These are phyloP conservation scores for Candida lessepsii DNA, from an alignment of 805 yeast species.

Conservation along the genomic window DNA sequence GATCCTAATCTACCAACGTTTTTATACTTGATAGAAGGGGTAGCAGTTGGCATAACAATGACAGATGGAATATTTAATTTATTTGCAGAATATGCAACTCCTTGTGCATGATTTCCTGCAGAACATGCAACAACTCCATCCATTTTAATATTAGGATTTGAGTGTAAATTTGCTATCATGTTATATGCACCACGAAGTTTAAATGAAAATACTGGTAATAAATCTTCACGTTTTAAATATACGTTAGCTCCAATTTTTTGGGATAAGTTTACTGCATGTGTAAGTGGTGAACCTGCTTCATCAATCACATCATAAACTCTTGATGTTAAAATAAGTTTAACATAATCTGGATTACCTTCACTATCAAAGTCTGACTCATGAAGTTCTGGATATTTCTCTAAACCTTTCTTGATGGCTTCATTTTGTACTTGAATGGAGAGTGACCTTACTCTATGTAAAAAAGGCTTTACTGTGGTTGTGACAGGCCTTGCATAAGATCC, in stretches of 20 bases:
- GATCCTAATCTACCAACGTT: conserved; percentile 93
- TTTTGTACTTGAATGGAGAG: too few relatives aligned
- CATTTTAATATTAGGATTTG: conserved; percentile 54
- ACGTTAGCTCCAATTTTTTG: conserved; percentile 75
- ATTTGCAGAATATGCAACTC: conserved; percentile 91
- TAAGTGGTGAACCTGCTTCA: conserved; percentile 73
- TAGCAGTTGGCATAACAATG: conserved; percentile 96
- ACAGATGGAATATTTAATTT: conserved; percentile 88
- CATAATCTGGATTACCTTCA: conserved; percentile 83
- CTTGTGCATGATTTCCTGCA: conserved; percentile 99
- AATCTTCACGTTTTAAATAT: conserved; percentile 84
- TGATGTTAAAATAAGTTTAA: conserved; percentile 85
- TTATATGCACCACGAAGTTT: conserved; percentile 97
- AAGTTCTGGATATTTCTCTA: conserved; percentile 45
- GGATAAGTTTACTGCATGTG: conserved; percentile 71
- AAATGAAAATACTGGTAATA: conserved; percentile 92
- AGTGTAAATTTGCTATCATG: conserved; percentile 84
- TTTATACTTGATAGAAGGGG: conserved; percentile 91
- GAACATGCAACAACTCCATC: conserved; percentile 96
- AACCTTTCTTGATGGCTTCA: too few relatives aligned
- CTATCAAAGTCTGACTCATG: conserved; percentile 49
- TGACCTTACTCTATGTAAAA: too few relatives aligned
- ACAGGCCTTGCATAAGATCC: too few relatives aligned
- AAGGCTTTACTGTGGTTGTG: too few relatives aligned
- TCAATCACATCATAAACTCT: conserved; percentile 93